Conservation (phyloP, 176 grass and related monocot species). For the Hyparrhenia diplandra region DNA sequence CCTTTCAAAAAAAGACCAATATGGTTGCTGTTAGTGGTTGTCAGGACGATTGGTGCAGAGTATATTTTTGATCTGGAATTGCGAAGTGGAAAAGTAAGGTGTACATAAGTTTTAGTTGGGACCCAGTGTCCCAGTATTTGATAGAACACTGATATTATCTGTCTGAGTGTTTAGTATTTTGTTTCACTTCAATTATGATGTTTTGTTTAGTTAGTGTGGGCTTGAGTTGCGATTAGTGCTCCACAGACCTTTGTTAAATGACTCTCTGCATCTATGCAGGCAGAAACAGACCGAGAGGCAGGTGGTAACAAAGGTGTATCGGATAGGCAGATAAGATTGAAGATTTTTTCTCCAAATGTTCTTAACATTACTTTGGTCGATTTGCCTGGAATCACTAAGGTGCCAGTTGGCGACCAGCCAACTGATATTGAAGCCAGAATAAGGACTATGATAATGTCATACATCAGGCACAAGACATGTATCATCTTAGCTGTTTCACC, state of each 20-base stretch:
- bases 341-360: constrained; percentile 98
- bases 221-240: background rate
- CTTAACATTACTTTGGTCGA: constrained; percentile 95
- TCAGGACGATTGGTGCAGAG: background rate
- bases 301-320: constrained; percentile 91
- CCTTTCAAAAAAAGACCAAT: background rate
- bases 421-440: constrained; percentile 97
- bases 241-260: background rate
- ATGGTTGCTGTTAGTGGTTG: background rate
- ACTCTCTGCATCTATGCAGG: constrained; percentile 40
- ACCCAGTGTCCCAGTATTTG: background rate
- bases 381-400: constrained; percentile 98
- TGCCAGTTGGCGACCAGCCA: constrained; percentile 97
- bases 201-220: background rate
- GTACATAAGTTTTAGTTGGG: background rate
- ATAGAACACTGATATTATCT: background rate
- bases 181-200: background rate
- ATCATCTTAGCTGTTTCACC: constrained; percentile 97
- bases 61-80: background rate
- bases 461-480: constrained; percentile 95
- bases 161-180: background rate
- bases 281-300: constrained; percentile 85
- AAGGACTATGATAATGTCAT: constrained; percentile 98
- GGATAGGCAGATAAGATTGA: constrained; percentile 89
- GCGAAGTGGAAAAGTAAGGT: background rate